These are phyloP conservation scores for Euphorbia lathyris DNA, from an alignment of 345 rosid genomes.

Conservation along the genomic window DNA sequence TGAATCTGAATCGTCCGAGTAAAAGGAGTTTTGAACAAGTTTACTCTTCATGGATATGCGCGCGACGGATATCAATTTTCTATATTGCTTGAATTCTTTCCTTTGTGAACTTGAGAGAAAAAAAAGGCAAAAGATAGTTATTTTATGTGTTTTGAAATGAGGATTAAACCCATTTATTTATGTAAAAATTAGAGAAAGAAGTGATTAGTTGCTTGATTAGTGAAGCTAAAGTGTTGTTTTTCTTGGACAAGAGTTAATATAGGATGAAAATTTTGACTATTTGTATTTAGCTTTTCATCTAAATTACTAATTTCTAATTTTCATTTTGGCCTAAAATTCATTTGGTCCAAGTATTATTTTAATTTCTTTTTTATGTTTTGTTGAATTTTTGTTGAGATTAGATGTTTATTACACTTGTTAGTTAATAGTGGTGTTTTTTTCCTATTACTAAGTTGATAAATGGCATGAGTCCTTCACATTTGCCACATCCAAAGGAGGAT, in stretches of 20 bases:
- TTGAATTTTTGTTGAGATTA: background rate
- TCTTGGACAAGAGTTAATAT: slow-evolving; percentile 45
- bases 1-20: slow-evolving; percentile 24
- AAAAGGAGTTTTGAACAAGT: slow-evolving; percentile 1
- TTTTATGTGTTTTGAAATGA: background rate
- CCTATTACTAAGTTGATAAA: background rate
- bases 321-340: slow-evolving; percentile 26
- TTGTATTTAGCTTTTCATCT: slow-evolving; percentile 20
- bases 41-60: slow-evolving; percentile 38
- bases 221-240: slow-evolving; percentile 26
- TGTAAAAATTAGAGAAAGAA: slow-evolving; percentile 4
- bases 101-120: too few relatives aligned
- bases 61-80: slow-evolving; percentile 41
- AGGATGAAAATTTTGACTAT: slow-evolving; percentile 47
- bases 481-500: background rate
- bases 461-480: slow-evolving; percentile 7
- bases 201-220: slow-evolving; percentile 24
- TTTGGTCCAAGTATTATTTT: slow-evolving; percentile 25
- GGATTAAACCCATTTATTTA: slow-evolving; percentile 1
- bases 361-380: too few relatives aligned
- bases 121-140: too few relatives aligned
- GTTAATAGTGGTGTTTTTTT: background rate
- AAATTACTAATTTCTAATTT: slow-evolving; percentile 22
- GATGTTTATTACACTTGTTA: background rate
- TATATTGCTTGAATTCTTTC: background rate